Evolutionary conservation across 176 grass and related monocot species (phyloP), one percentile per base, ranked within the genome.

Genomic region (Aegilops umbellulata): DNA sequence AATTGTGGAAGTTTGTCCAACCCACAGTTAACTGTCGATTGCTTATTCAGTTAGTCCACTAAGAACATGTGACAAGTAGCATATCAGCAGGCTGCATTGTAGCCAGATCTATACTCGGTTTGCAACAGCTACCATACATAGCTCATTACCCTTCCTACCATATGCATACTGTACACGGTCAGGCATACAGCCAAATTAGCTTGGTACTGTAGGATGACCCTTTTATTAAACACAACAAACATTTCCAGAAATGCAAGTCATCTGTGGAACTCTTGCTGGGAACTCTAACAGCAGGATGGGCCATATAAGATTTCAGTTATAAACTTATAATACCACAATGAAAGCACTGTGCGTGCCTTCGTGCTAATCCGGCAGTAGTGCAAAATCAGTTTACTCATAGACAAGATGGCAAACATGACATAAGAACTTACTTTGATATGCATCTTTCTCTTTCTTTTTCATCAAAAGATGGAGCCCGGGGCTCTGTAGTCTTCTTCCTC

Each of bases 391-490:
- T 60, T 55, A 27, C 20, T 81, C 15, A 60, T 47, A 81, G 6
- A 80, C 5, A 67, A 42, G n/a, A 77, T 82, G 27, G n/a, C 22
- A 78, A 79, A 80, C 10, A 19, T 84, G 57, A 57, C 34, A 19
- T 2, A 61, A 51, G 31, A 47, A 75, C 90, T 91, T 94, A 99
- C 97, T 93, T 97, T 67, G 92, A 96, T 57, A 88, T 81, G 79
- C 87, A 88, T 36, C 88, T 94, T 53, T 85, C 86, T 77, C 77
- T 91, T 84, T 99, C 94, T 80, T 89, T 94, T 82, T 92, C 89
- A 90, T 93, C 97, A 91, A 93, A 99, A 84, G 90, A 88, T 78
- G 90, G 84, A 36, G 86, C 81, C 8, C 91, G 84, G 22, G 83
- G 27, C 62, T 94, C 94, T 47, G 47, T 71, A 9, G 89, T 87